Evolutionary conservation across 768 basidiomycete genomes (phyloP).

Genomic region (Leccinellum albellum): DNA sequence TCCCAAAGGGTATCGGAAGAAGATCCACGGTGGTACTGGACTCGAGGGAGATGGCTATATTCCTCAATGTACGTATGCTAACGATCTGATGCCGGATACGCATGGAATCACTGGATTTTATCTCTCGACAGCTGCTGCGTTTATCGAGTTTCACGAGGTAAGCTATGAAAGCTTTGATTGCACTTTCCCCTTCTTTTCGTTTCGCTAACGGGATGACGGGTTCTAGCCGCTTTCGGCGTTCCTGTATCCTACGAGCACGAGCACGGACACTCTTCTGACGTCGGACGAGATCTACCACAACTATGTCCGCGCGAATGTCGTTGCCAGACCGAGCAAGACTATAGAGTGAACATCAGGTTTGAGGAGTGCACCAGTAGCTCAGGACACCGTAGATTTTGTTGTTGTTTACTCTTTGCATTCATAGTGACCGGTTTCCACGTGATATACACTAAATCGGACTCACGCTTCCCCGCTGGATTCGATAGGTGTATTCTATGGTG

Average conservation of each 20-base stretch:
- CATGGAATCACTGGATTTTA: not conserved
- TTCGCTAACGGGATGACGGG: not conserved
- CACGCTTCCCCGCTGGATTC: too few species aligned
- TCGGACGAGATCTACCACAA: conserved; percentile 74
- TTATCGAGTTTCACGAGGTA: conserved; percentile 69
- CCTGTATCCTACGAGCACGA: conserved; percentile 45
- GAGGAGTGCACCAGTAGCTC: too few species aligned
- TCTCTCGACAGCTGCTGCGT: conserved; percentile 48
- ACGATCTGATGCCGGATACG: not conserved
- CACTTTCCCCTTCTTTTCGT: not conserved
- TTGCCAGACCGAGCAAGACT: conserved; percentile 13
- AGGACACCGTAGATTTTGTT: too few species aligned
- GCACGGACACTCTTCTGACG: conserved; percentile 63
- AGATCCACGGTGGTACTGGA: conserved; percentile 74
- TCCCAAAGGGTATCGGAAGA: conserved; percentile 53
- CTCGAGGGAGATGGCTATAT: conserved; percentile 55
- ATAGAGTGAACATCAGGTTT: conserved; percentile 5
- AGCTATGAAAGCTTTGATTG: not conserved
- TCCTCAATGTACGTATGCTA: conserved; percentile 46
- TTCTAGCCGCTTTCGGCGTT: conserved; percentile 58
- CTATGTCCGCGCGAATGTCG: conserved; percentile 57
- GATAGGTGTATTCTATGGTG: too few species aligned
- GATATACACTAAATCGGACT: too few species aligned
- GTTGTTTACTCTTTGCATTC: too few species aligned
- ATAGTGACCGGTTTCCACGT: too few species aligned